phyloP scores from a whole-genome alignment of 805 yeast genomes.

The Candida nemodendra region DNA sequence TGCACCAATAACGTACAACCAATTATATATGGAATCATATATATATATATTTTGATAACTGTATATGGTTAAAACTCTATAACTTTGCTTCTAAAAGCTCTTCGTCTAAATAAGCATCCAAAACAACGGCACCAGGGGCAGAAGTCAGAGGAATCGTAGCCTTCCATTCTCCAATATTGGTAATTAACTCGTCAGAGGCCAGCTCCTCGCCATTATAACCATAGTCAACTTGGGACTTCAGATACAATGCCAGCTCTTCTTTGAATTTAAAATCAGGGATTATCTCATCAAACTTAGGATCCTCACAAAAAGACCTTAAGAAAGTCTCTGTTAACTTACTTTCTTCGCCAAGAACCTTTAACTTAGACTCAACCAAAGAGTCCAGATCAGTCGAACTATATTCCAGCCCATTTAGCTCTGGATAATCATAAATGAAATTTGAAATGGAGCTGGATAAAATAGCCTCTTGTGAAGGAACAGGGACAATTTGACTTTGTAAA shows the following conservation, averaged over 20 bases:
- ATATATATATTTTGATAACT: too few species aligned
- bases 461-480: conserved; percentile 21
- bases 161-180: conserved; percentile 55
- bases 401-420: conserved; percentile 29
- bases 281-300: conserved; percentile 15
- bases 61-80: too few species aligned
- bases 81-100: conserved; percentile 20
- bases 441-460: conserved; percentile 27
- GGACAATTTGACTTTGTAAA: conserved; percentile 52
- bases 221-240: conserved; percentile 14
- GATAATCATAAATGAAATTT: conserved; percentile 29
- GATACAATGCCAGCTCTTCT: conserved; percentile 16
- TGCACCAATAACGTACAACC: too few species aligned
- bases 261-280: conserved; percentile 22
- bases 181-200: conserved; percentile 44
- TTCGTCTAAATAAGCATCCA: conserved; percentile 24
- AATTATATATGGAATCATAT: too few species aligned
- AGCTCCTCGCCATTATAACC: conserved; percentile 12
- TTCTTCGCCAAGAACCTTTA: conserved; percentile 7
- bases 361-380: conserved; percentile 20
- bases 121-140: conserved; percentile 54
- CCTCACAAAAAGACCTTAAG: conserved; percentile 11
- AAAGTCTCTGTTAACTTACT: conserved; percentile 9
- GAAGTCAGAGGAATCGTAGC: conserved; percentile 51
- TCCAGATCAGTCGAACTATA: conserved; percentile 24